Evolutionary conservation across 345 rosid genomes (phyloP).

Genomic region (Crucihimalaya himalaica): DNA sequence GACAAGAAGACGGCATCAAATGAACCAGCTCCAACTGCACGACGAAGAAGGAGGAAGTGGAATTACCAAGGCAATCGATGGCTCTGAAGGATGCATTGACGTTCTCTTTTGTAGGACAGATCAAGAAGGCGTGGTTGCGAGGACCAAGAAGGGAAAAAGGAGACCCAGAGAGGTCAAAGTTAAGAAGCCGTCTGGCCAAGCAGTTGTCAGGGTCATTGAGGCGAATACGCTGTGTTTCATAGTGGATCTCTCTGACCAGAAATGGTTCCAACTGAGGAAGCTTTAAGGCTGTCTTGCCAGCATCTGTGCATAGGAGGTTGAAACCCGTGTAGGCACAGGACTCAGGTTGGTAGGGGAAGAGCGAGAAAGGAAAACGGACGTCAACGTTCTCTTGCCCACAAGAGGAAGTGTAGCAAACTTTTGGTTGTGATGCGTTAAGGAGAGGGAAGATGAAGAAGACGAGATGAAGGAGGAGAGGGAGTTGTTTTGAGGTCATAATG

Average conservation of each 20-base stretch:
- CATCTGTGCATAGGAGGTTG: conserved; percentile 48
- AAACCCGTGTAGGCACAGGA: conserved; percentile 64
- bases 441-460: conserved; percentile 46
- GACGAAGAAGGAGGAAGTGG: conserved; percentile 56
- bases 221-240: conserved; percentile 46
- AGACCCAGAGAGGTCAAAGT: conserved; percentile 57
- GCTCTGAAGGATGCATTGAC: conserved; percentile 22
- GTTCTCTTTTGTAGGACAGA: conserved; percentile 49
- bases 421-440: conserved; percentile 12
- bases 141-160: conserved; percentile 46
- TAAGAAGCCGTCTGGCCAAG: conserved; percentile 56
- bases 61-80: conserved; percentile 63
- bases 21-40: conserved; percentile 26
- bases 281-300: conserved; percentile 35
- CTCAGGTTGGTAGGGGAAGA: conserved; percentile 43
- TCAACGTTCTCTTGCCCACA: conserved; percentile 36
- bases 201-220: conserved; percentile 62
- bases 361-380: conserved; percentile 67
- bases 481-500: conserved; percentile 25
- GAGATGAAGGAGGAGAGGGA: conserved; percentile 24
- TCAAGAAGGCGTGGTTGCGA: conserved; percentile 58
- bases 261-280: conserved; percentile 57
- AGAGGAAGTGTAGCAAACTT: conserved; percentile 42
- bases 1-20: conserved; percentile 44
- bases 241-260: conserved; percentile 54